phyloP scores from a whole-genome alignment of 169 alveolate species.

The Perkinsus chesapeaki region DNA sequence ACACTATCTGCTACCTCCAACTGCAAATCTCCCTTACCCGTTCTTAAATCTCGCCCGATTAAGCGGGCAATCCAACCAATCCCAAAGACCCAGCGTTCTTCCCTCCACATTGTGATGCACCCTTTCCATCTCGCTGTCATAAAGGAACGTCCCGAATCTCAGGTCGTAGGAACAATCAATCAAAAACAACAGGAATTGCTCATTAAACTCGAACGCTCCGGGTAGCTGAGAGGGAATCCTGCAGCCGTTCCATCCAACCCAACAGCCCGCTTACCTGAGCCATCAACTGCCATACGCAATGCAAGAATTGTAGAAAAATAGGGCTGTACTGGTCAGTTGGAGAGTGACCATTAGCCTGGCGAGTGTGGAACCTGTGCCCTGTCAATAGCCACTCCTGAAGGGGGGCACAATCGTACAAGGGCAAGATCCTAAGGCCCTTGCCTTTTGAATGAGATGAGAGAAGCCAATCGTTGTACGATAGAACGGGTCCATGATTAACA shows the following conservation, averaged over 20 bases:
- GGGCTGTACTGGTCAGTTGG: slow-evolving; percentile 55
- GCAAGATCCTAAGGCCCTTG: no score
- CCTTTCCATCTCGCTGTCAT: slow-evolving; percentile 43
- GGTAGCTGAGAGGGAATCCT: slow-evolving; percentile 71
- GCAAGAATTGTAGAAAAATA: slow-evolving; percentile 70
- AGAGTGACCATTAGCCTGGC: slow-evolving; percentile 49
- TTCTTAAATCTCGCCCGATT: no score
- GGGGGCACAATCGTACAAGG: no score
- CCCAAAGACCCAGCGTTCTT: no score
- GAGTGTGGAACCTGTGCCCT: slow-evolving; percentile 69
- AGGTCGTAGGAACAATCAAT: slow-evolving; percentile 51
- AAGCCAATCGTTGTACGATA: slow-evolving; percentile 71
- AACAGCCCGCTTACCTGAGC: no score
- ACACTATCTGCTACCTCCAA: no score
- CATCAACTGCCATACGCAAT: slow-evolving; percentile 57
- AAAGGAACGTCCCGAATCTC: slow-evolving; percentile 69
- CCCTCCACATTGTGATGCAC: no score
- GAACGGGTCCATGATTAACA: slow-evolving; percentile 62
- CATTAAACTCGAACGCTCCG: slow-evolving; percentile 65
- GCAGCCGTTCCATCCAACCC: no score
- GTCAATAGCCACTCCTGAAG: slow-evolving; percentile 72
- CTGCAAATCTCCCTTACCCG: no score
- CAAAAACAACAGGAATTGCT: slow-evolving; percentile 31
- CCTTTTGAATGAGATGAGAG: slow-evolving; percentile 53
- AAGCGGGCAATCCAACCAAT: no score